Base-by-base conservation (phyloP, 176 grass and related monocot species). In the Oryza brachyantha region DNA sequence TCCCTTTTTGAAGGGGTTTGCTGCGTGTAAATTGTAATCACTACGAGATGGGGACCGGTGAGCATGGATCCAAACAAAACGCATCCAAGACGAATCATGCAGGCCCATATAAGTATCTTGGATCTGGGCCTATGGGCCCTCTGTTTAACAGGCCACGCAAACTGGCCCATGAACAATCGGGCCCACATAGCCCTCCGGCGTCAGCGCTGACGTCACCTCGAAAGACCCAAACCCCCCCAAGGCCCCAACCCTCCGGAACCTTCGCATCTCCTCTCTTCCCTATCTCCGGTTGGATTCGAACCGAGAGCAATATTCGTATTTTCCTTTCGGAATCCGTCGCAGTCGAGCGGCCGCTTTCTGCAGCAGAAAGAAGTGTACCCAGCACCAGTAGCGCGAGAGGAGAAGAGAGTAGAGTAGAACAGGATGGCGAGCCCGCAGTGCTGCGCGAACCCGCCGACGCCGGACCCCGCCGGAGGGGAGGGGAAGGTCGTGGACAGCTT, bases 401-500 rank as follows among this genome's bases (percentile, higher is more conserved):
- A 57, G 50, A 55, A 22, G 50, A 19, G 50, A 55, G 42, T 45
- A 16, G 42, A 45, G 42, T 0, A 45, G 21, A 55, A 32, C 3
- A 34, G 21, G 14, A 91, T 97, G 93, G 85, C 90, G 21, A 87
- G 93, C 22, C 32, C 88, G 26, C 90, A 90, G 77, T 97, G 93
- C 88, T 97, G 90, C 76, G 66, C 86, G 16, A 93, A 88, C 77
- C 85, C 90, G 3, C 90, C 90, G 58, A 55, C 59, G 12, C 76
- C 74, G n/a, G 85, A 37, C 77, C 73, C 76, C 8, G 28, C 85
- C n/a, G 45, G 61, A 48, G 93, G 93, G 32, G 84, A 82, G 54
- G 93, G 90, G 46, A 73, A 69, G 80, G 90, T 97, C 46, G 90
- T 93, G 22, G 90, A 97, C 76, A 81, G 80, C 66, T 86, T 93